Evolutionary conservation across 2,329 filamentous ascomycete species (phyloP), one percentile per base, ranked within the genome.

Genomic region (Monosporascus sp.): DNA sequence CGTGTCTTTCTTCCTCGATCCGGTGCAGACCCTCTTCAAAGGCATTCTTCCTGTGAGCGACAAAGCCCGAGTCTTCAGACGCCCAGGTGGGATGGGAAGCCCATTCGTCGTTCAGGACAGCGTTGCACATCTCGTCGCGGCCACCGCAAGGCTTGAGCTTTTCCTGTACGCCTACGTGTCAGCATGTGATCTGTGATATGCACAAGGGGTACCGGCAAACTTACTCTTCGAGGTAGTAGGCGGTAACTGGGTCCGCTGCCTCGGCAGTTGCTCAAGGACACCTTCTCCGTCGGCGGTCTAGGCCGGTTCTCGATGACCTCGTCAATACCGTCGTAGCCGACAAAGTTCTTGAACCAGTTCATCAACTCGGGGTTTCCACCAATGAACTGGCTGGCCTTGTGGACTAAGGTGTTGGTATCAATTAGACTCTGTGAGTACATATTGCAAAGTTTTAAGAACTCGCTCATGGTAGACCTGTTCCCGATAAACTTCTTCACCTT

Each of bases 71-170:
- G 67, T 99, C 94, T 71, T 99, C 94, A 1, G 93, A 97, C 1
- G 93, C 94, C 94, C 94, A 99, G 0, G 94, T 99, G 3, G 94
- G 94, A 72, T 99, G 94, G 26, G 93, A 97, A 2, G 94, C 94
- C 94, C 94, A 99, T 61, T 97, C 90, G 63, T 99, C 94, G 60
- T 99, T 99, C 51, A 99, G 78, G 1, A 99, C 93, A 24, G 88
- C 87, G 61, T 90, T 87, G 73, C 94, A 99, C 61, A 99, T 86
- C 69, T 96, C 91, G 66, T 99, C 94, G 46, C 94, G 88, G 11
- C 94, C 94, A 66, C 90, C 94, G 74, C 94, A 99, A 1, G 88
- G 84, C 74, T 96, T 95, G 55, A 94, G 85, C 11, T 91, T 87
- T 69, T 97, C 94, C 76, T 82, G 37, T 7, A 50, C 31, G 31